Evolutionary conservation across 78 protist genomes (phyloP).

Genomic region (Dictyostelium firmibasis): DNA sequence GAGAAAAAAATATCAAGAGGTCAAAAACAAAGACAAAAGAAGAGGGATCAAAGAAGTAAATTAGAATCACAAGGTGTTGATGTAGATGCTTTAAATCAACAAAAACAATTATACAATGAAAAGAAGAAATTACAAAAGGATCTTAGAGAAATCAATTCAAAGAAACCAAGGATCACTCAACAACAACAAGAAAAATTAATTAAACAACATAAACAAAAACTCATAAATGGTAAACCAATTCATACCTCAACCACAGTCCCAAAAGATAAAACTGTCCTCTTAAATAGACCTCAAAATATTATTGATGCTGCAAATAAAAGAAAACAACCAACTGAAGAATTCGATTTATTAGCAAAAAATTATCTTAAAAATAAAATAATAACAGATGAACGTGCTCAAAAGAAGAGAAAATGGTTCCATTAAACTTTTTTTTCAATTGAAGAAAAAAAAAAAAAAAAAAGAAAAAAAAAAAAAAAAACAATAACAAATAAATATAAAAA

Average conservation of each 20-base stretch:
- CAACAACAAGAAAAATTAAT: background rate
- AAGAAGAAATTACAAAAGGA: background rate
- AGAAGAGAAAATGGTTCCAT: background rate
- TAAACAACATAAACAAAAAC: background rate
- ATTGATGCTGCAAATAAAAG: background rate
- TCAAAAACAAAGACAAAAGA: slow-evolving; percentile 64
- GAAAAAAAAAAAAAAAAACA: too few relatives aligned
- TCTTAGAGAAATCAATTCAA: background rate
- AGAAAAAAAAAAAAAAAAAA: background rate
- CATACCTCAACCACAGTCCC: background rate
- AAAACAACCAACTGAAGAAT: background rate
- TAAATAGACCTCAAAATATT: background rate
- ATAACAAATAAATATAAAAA: background rate
- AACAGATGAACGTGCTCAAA: background rate
- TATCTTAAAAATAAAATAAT: background rate
- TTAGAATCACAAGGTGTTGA: slow-evolving; percentile 16
- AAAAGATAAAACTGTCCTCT: background rate
- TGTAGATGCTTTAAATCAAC: background rate
- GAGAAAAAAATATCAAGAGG: slow-evolving; percentile 32
- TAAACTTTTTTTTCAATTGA: too few relatives aligned
- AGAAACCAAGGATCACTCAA: background rate
- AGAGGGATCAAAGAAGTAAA: background rate
- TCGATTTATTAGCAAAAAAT: background rate
- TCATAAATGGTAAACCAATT: background rate
- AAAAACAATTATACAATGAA: background rate